Base-by-base conservation (phyloP, 2,329 filamentous ascomycete species). In the Thermothelomyces thermophilus region DNA sequence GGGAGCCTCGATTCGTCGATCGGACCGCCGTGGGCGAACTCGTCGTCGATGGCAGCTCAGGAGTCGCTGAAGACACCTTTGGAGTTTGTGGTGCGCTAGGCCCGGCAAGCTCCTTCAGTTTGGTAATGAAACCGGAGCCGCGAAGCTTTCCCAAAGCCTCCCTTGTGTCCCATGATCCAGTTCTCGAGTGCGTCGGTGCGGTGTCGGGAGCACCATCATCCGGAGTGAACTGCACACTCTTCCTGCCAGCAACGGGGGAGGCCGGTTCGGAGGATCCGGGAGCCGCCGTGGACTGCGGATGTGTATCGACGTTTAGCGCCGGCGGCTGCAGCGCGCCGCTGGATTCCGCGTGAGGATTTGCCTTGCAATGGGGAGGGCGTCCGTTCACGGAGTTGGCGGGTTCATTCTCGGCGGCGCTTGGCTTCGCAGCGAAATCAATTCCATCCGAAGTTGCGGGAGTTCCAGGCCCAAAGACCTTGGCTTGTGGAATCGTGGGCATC, bases 181-280 rank as follows among this genome's bases (percentile, higher is more conserved):
- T 76, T 51, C 82, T 75, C 28, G 76, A 79, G 56, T 82, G 79
- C 37, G 72, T 64, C 17, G 66, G 57, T 7, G 74, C 68, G 5
- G 73, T 68, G 30, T 78, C 80, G 56, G 67, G 62, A 56, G 64
- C 71, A 24, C 69, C 66, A 43, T 80, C 74, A 13, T 76, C 70
- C 26, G 80, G 75, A 2, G 78, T 80, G 63, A 94, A 93, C 59
- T 93, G 87, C 3, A 94, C 87, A 63, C 84, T 91, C 49, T 79
- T 77, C 44, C 81, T 73, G 17, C 74, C 73, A 13, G 63, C 65
- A 1, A 67, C 64, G 19, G 73, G 72, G 5, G 70, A 68, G 31
- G 56, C 43, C 3, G 55, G 41, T 14, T 60, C 57, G 37, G 55
- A 41, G 9, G 48, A 46, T 3, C 56, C 56, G 19, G 43, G 47